Base-by-base conservation (phyloP, 106 monocot species). In the Dioscorea zingiberensis region DNA sequence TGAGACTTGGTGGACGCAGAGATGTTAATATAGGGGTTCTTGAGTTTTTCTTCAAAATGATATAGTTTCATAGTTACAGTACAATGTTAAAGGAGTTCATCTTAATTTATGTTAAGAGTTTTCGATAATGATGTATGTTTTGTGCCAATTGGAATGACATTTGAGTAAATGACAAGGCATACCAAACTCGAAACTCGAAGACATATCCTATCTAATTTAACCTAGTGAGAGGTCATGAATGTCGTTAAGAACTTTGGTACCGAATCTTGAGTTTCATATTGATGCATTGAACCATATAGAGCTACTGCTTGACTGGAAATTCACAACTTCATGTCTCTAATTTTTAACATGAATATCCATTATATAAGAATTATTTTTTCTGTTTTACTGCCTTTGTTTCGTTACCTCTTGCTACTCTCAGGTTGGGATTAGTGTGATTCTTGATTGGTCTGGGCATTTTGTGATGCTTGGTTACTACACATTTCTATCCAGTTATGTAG, bases 381-480 rank as follows among this genome's bases (percentile, higher is more conserved):
- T 1, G 7, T 1, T 21, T 24, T 3, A 18, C 22, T 25, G 11
- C 7, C 19, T 11, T 56, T 56, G 23, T 56, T 22, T 22, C 23
- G 5, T 56, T 18, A 56, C 23, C 22, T 56, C 22, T 22, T 56
- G 3, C 19, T 60, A 45, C 74, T 28, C 63, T 44, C 66, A 94
- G 94, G 87, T 90, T 44, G 84, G 90, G 49, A 14, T 81, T 46
- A 44, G 15, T 71, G 85, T 88, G 59, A 85, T 91, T 55, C 83
- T 95, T 59, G 69, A 85, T 53, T 91, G 95, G 87, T 79, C 69
- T 26, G 63, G 70, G 1, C 91, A 95, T 88, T 95, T 95, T 64
- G 30, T 77, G 59, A 85, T 83, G 91, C 78, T 95, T 69, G 87
- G 91, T 58, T 78, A 74, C 46, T 95, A 87, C 74, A 91, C 95